phyloP scores from a whole-genome alignment of 2,329 filamentous ascomycete species.

The Orbilia oligospora region DNA sequence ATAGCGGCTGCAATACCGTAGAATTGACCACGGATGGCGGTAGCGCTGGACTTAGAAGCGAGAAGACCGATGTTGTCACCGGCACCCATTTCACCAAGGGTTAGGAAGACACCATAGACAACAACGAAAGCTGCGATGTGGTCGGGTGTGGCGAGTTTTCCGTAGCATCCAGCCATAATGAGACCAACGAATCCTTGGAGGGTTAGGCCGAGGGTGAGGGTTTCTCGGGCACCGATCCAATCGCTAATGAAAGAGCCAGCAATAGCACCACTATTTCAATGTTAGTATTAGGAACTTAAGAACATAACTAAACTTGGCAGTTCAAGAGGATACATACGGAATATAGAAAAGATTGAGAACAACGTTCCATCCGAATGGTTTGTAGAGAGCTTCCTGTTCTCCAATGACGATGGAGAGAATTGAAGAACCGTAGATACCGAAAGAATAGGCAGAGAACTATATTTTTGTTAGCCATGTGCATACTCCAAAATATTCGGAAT shows the following conservation, averaged over 20 bases:
- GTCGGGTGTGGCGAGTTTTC: slow-evolving; percentile 75
- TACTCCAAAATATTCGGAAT: not conserved
- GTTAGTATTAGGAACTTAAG: slow-evolving; percentile 75
- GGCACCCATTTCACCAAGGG: slow-evolving; percentile 84
- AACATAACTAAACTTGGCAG: slow-evolving; percentile 74
- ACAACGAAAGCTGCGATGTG: slow-evolving; percentile 83
- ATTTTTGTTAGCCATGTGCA: slow-evolving; percentile 58
- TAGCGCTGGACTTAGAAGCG: slow-evolving; percentile 89
- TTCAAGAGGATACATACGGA: slow-evolving; percentile 29
- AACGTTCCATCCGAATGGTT: slow-evolving; percentile 88
- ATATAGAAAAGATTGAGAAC: slow-evolving; percentile 82
- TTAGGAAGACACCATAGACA: slow-evolving; percentile 83
- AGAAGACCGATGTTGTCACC: slow-evolving; percentile 92
- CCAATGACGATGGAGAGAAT: slow-evolving; percentile 79
- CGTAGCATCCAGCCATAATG: slow-evolving; percentile 73
- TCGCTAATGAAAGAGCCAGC: slow-evolving; percentile 83
- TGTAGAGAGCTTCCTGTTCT: slow-evolving; percentile 74
- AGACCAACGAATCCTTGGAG: slow-evolving; percentile 85
- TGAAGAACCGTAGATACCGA: slow-evolving; percentile 84
- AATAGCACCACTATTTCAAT: slow-evolving; percentile 74
- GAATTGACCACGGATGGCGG: slow-evolving; percentile 85
- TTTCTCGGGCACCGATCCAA: slow-evolving; percentile 71
- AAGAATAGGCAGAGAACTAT: slow-evolving; percentile 85
- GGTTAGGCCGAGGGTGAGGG: slow-evolving; percentile 78
- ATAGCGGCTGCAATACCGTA: slow-evolving; percentile 80